Evolutionary conservation across 23 red algal species (phyloP).

Genomic region (Gracilaria caudata): DNA sequence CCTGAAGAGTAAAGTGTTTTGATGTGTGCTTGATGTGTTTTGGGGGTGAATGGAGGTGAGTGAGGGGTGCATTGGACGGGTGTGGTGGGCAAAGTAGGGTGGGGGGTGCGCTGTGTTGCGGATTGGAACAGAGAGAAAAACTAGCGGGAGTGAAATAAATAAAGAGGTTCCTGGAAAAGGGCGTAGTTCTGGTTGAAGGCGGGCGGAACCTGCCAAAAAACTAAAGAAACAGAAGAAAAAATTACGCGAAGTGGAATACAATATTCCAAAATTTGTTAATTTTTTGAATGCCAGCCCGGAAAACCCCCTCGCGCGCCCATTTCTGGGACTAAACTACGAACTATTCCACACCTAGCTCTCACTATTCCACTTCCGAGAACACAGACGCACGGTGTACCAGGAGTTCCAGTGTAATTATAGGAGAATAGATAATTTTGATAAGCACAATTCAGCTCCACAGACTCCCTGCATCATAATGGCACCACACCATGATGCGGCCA

Average conservation of each 20-base stretch:
- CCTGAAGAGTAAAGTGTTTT: constrained; percentile 11
- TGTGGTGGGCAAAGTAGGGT: neutral
- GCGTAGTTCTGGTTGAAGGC: neutral
- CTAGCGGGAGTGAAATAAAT: neutral
- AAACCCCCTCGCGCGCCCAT: constrained; percentile 1
- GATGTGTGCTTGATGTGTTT: constrained; percentile 1
- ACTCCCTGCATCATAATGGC: too few relatives aligned
- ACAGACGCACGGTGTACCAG: too few relatives aligned
- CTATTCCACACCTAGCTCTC: neutral
- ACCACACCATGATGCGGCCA: too few relatives aligned
- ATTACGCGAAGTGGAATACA: neutral
- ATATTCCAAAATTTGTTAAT: neutral
- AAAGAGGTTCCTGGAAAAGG: neutral
- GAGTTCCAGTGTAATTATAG: too few relatives aligned
- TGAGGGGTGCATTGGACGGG: neutral
- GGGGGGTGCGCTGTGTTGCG: neutral
- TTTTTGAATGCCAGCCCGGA: neutral
- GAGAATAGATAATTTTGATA: too few relatives aligned
- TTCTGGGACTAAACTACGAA: neutral
- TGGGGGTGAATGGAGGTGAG: neutral
- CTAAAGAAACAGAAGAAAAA: neutral
- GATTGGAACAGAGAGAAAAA: constrained; percentile 4
- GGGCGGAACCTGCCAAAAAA: neutral
- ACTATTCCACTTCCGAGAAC: neutral
- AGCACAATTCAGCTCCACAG: too few relatives aligned